Base-by-base conservation (phyloP, 2,329 filamentous ascomycete genomes). In the Pseudogymnoascus sp. region DNA sequence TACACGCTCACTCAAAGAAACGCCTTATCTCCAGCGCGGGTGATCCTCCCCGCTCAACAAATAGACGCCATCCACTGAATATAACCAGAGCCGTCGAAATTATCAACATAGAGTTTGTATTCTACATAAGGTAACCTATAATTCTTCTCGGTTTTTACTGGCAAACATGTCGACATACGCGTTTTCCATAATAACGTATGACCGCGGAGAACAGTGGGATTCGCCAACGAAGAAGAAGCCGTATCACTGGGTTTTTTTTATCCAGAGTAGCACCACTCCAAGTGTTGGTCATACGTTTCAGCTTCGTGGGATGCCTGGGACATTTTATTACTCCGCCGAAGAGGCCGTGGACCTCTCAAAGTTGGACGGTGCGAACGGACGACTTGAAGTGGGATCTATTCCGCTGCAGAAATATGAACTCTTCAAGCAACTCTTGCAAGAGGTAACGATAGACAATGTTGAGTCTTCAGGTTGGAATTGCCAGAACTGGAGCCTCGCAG, bases 391-490 rank as follows among this genome's bases (percentile, higher is more conserved):
- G n/a, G 61, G 61, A 18, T 23, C 6, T 18, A 35, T 63, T 21
- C 52, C 49, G 9, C 11, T 28, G 35, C 12, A 60, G 35, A 63
- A 63, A 38, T 61, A 58, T 16, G 60, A 55, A 21, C 21, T 23
- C 11, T 31, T 59, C 8, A 35, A 63, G 18, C 21, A 61, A 23
- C 31, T 60, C 23, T 43, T 61, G 9, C 8, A 63, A 60, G n/a
- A 12, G 6, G 52, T 63, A 12, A 6, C 23, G n/a, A 60, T 60
- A 45, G 9, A 43, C 18, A 61, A 55, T 52, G 11, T 35, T 23
- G 55, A 63, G 52, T 63, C 52, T 35, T 60, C 55, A 5, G 61
- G 40, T 2, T 63, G 61, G 61, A 63, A 63, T 60, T 63, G 37
- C 21, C 61, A 63, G 35, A 60, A 37, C 25, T 63, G 61, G 61